Evolutionary conservation across 2,329 filamentous ascomycete species (phyloP).

Genomic region (Boeremia lycopersici): DNA sequence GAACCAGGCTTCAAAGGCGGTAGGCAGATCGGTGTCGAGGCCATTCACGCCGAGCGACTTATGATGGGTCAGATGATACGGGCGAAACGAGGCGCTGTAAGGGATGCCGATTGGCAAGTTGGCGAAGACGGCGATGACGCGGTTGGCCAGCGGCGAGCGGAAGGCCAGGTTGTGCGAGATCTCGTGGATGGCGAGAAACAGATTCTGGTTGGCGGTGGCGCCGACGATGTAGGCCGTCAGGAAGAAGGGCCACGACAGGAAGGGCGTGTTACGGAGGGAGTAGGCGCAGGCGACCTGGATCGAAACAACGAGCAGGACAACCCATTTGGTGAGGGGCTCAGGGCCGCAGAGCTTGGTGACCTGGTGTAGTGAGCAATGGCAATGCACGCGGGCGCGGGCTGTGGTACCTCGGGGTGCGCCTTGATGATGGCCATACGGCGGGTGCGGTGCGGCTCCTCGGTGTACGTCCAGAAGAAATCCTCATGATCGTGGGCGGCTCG

Average conservation of each 20-base stretch:
- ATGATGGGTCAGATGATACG: constrained; percentile 98
- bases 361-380: constrained; percentile 52
- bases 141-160: constrained; percentile 77
- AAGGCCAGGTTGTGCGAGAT: constrained; percentile 98
- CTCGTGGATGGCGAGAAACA: constrained; percentile 98
- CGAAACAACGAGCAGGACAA: constrained; percentile 81
- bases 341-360: constrained; percentile 96
- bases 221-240: constrained; percentile 87
- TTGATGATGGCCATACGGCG: constrained; percentile 94
- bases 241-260: constrained; percentile 86
- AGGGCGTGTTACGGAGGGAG: constrained; percentile 74
- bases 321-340: constrained; percentile 93
- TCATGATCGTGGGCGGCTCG: constrained; percentile 46
- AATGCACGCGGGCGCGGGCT: background rate
- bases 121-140: constrained; percentile 87
- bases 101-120: constrained; percentile 95
- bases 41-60: constrained; percentile 97
- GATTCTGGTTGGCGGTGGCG: constrained; percentile 95
- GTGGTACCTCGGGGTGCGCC: constrained; percentile 89
- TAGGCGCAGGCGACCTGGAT: constrained; percentile 81
- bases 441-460: constrained; percentile 94
- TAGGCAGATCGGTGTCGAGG: constrained; percentile 94
- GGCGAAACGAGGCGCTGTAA: constrained; percentile 95
- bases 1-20: constrained; percentile 86
- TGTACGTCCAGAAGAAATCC: constrained; percentile 98